These are phyloP conservation scores for Aristolochia californica DNA, from an alignment of 164 flowering plant genomes.

Conservation along the genomic window DNA sequence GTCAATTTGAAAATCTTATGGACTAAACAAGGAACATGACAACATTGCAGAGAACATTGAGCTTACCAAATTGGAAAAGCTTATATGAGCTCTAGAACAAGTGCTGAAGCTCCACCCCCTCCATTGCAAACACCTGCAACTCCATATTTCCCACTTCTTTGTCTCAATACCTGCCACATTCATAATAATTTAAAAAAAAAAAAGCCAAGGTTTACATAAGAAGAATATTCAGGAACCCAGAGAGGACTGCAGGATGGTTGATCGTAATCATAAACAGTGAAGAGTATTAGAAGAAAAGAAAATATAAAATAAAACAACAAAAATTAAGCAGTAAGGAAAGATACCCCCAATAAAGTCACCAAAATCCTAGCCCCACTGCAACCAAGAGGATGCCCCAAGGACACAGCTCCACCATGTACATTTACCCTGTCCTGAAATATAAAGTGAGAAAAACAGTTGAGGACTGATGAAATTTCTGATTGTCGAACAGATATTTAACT, in stretches of 20 bases:
- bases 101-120: constrained; percentile 87
- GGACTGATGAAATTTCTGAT: background rate
- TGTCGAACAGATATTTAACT: no score
- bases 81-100: constrained; percentile 73
- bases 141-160: constrained; percentile 58
- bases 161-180: constrained; percentile 49
- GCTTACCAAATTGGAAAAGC: constrained; percentile 25
- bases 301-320: no score
- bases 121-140: constrained; percentile 73
- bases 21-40: no score
- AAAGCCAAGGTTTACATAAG: no score
- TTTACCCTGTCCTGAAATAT: constrained; percentile 59
- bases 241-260: no score
- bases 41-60: no score
- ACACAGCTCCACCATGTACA: constrained; percentile 93
- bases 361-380: constrained; percentile 96
- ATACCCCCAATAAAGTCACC: constrained; percentile 81
- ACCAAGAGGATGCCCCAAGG: constrained; percentile 94
- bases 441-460: background rate
- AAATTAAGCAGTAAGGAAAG: background rate
- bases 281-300: no score
- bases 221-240: no score
- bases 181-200: background rate
- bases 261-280: no score
- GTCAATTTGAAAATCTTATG: no score